Evolutionary conservation across 257 asterid species (phyloP).

Genomic region (Przewalskia tangutica): DNA sequence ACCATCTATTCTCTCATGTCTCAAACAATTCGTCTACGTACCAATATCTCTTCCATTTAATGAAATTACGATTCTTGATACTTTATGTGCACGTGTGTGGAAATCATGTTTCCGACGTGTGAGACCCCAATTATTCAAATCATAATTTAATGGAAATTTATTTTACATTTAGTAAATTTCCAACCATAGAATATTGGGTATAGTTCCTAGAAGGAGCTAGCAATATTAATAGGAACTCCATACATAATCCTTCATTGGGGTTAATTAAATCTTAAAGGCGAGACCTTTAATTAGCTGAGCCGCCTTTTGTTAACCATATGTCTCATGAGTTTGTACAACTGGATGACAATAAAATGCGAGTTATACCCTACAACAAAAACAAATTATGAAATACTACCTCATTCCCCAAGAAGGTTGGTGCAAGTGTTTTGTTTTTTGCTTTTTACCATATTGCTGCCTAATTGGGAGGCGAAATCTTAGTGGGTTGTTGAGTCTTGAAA

Average conservation of each 20-base stretch:
- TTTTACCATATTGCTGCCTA: background rate
- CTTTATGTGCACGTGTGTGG: too few species aligned
- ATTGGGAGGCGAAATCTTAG: background rate
- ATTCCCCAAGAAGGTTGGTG: background rate
- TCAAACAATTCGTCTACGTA: too few species aligned
- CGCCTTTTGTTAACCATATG: background rate
- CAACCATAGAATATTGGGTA: background rate
- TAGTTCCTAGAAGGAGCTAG: background rate
- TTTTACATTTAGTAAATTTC: too few species aligned
- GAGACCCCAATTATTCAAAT: too few species aligned
- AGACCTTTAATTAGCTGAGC: background rate
- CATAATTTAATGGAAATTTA: too few species aligned
- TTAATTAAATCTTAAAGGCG: background rate
- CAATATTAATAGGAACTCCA: background rate
- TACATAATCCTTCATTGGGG: background rate
- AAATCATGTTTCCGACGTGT: too few species aligned
- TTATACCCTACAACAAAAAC: background rate
- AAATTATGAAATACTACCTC: background rate
- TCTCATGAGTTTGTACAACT: background rate
- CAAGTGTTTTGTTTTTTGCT: background rate
- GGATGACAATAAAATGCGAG: background rate
- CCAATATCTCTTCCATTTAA: too few species aligned
- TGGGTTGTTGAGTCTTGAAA: slow-evolving; percentile 6
- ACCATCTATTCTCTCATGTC: too few species aligned
- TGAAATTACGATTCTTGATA: too few species aligned